A percentile compares a stretch with the other conserved stretches of the same genome.
Conservation (phyloP, 345 rosid genomes). For the Rhizophora mangle region DNA sequence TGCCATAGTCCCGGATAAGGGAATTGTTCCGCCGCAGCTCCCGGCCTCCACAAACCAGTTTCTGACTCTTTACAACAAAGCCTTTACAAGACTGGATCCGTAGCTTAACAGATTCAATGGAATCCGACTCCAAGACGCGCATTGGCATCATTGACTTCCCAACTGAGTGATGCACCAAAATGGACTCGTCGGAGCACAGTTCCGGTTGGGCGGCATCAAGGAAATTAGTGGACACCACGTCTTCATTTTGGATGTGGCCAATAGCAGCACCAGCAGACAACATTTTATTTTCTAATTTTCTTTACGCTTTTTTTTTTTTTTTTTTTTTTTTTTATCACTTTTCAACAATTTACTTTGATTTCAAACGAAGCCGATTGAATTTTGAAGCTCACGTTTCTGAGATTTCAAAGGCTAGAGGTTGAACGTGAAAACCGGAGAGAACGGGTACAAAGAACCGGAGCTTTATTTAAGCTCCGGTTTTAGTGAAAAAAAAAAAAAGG, state of each 20-base stretch:
- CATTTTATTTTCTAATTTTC: constrained; percentile 29
- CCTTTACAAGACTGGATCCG: constrained; percentile 56
- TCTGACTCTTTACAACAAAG: constrained; percentile 58
- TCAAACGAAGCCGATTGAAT: too few species aligned
- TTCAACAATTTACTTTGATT: background rate
- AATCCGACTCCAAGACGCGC: constrained; percentile 50
- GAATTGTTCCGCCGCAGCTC: constrained; percentile 57
- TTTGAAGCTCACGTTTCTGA: too few species aligned
- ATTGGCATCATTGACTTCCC: constrained; percentile 37
- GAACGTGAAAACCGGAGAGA: too few species aligned
- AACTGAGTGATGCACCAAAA: constrained; percentile 35
- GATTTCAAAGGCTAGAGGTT: too few species aligned
- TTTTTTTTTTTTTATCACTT: too few species aligned
- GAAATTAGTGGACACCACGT: constrained; percentile 26
- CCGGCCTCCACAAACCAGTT: constrained; percentile 55
- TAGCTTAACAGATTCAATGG: constrained; percentile 58
- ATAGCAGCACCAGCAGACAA: constrained; percentile 48
- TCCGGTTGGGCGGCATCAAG: constrained; percentile 13
- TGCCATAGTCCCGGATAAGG: constrained; percentile 57
- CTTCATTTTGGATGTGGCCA: constrained; percentile 35
- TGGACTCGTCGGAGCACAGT: constrained; percentile 38
- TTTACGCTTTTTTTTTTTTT: too few species aligned
- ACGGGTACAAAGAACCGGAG: too few species aligned
- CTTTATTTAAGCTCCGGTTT: too few species aligned
- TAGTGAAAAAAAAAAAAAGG: background rate